Percentiles rank a stretch among this genome's conserved stretches.
Evolutionary conservation across 768 basidiomycete genomes (phyloP).

Genomic region (Suillus lakei): DNA sequence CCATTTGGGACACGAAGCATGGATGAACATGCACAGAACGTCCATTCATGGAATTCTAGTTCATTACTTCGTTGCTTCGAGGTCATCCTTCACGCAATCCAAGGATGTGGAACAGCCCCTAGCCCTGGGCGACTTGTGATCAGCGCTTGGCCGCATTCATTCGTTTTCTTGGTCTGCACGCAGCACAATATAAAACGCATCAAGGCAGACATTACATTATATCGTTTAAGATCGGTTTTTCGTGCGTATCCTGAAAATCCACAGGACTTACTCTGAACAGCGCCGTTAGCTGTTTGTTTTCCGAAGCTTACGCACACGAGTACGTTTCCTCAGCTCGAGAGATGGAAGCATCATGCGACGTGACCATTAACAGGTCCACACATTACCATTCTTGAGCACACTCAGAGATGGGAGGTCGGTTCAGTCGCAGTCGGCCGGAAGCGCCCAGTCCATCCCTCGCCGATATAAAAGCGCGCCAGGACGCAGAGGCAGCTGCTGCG

Average conservation of each 20-base stretch:
- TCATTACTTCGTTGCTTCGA: neutral
- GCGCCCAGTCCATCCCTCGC: conserved; percentile 5
- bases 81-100: neutral
- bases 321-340: neutral
- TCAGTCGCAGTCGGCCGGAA: conserved; percentile 1
- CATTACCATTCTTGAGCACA: neutral
- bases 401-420: neutral
- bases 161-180: neutral
- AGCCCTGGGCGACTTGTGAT: neutral
- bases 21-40: neutral
- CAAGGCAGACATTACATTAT: neutral
- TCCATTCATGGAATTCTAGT: neutral
- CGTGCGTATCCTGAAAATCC: neutral
- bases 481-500: conserved; percentile 6
- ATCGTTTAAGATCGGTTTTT: neutral
- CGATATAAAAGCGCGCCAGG: conserved; percentile 4
- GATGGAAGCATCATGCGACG: neutral
- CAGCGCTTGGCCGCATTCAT: neutral
- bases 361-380: neutral
- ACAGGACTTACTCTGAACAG: neutral
- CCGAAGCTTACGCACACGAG: neutral
- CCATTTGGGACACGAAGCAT: neutral
- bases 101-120: neutral
- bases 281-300: neutral
- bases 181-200: neutral